Percentiles rank a stretch among this genome's conserved stretches.
These are phyloP conservation scores for Opeltia flavorubescens DNA, from an alignment of 495 filamentous ascomycete genomes.

Conservation along the genomic window DNA sequence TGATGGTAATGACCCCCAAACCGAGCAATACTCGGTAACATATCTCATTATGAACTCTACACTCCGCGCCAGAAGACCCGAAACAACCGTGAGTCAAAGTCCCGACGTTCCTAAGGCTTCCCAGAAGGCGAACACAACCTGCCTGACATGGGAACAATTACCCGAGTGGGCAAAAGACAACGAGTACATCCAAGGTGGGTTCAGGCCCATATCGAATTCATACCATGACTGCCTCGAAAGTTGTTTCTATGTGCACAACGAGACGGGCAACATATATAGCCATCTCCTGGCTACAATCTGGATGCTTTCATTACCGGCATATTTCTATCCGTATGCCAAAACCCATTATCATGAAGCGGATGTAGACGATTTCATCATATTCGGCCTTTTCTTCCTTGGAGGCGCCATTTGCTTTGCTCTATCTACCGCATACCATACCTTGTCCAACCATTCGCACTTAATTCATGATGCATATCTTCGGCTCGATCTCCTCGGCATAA, in stretches of 20 bases:
- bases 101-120: not conserved
- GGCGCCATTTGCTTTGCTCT: too few species aligned
- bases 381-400: too few species aligned
- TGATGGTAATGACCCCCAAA: too few species aligned
- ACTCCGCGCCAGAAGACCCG: not conserved
- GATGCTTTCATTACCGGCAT: conserved; percentile 15
- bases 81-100: not conserved
- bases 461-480: too few species aligned
- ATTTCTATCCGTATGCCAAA: too few species aligned
- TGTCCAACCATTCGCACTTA: too few species aligned
- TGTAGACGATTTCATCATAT: too few species aligned
- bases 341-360: too few species aligned
- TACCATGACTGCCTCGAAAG: conserved; percentile 17
- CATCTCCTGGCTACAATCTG: conserved; percentile 24
- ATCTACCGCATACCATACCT: too few species aligned
- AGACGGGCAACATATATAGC: conserved; percentile 31
- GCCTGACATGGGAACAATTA: conserved; percentile 13
- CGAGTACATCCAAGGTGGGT: conserved; percentile 22
- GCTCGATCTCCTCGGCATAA: too few species aligned
- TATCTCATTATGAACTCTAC: not conserved
- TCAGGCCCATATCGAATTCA: conserved; percentile 24
- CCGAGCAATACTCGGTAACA: too few species aligned
- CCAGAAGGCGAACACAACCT: not conserved
- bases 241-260: conserved; percentile 32
- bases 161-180: conserved; percentile 26